These are phyloP conservation scores for Syzygium malaccense DNA, from an alignment of 441 rosid genomes.

Conservation along the genomic window DNA sequence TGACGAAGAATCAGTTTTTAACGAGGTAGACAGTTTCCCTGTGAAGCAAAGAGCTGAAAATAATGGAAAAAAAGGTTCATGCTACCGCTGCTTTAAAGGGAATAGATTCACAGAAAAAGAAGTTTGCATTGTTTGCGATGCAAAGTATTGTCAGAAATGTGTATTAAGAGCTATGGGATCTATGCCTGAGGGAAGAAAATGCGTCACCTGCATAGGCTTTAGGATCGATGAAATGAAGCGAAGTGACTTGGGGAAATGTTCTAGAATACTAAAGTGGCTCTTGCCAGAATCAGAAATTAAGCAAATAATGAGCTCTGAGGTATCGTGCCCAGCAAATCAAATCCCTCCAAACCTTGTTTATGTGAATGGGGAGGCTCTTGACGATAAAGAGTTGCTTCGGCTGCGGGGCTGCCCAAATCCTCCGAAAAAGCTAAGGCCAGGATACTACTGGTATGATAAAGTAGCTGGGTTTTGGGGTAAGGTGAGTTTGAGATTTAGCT, in stretches of 20 bases:
- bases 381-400: constrained; percentile 52
- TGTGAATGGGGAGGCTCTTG: constrained; percentile 63
- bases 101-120: constrained; percentile 83
- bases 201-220: constrained; percentile 78
- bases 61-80: constrained; percentile 65
- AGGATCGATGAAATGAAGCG: constrained; percentile 76
- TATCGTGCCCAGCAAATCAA: constrained; percentile 76
- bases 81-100: constrained; percentile 83
- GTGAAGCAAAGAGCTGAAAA: constrained; percentile 30
- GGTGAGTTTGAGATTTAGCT: constrained; percentile 38
- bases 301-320: constrained; percentile 82
- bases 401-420: constrained; percentile 78
- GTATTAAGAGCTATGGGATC: constrained; percentile 98
- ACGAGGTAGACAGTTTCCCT: constrained; percentile 16
- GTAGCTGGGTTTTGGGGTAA: constrained; percentile 98
- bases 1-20: constrained; percentile 24
- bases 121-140: constrained; percentile 86
- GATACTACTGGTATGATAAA: constrained; percentile 93
- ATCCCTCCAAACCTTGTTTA: constrained; percentile 76
- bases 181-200: constrained; percentile 98
- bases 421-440: constrained; percentile 87
- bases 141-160: constrained; percentile 76
- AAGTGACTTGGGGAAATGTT: constrained; percentile 68
- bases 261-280: constrained; percentile 74
- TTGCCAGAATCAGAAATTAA: constrained; percentile 73